phyloP scores from a whole-genome alignment of 768 basidiomycete genomes.

The Mycena indigotica region DNA sequence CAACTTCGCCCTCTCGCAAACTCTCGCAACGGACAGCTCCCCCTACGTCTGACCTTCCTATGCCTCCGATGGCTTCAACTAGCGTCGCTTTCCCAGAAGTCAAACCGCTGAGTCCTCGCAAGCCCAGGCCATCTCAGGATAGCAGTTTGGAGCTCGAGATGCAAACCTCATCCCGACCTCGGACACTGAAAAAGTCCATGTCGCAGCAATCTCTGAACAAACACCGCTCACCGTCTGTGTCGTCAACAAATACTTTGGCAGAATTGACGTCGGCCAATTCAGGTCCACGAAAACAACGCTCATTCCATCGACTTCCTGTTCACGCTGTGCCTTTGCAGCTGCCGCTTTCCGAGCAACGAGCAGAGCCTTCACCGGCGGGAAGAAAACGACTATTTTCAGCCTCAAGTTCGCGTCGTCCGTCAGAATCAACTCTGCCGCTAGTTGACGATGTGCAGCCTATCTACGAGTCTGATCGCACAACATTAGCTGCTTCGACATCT shows the following conservation, averaged over 20 bases:
- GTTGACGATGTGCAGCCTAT: conserved; percentile 59
- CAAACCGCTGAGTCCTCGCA: conserved; percentile 10
- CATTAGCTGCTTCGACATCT: conserved; percentile 27
- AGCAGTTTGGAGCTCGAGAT: conserved; percentile 21
- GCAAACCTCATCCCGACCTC: conserved; percentile 21
- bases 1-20: conserved; percentile 45
- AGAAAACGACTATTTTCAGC: conserved; percentile 69
- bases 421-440: conserved; percentile 35
- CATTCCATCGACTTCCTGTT: conserved; percentile 63
- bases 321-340: conserved; percentile 49
- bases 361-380: conserved; percentile 27
- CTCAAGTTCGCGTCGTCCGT: conserved; percentile 53
- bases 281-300: conserved; percentile 55
- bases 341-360: conserved; percentile 35
- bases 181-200: conserved; percentile 52
- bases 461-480: conserved; percentile 23
- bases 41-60: conserved; percentile 50
- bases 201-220: conserved; percentile 60
- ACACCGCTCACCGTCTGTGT: conserved; percentile 33
- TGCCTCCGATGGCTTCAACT: conserved; percentile 42
- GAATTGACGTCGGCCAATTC: conserved; percentile 29
- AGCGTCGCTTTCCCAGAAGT: conserved; percentile 41
- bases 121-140: conserved; percentile 7
- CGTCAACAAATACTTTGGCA: conserved; percentile 29
- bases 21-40: conserved; percentile 51